Conservation (phyloP, 116 monocot species). For the Zostera marina region DNA sequence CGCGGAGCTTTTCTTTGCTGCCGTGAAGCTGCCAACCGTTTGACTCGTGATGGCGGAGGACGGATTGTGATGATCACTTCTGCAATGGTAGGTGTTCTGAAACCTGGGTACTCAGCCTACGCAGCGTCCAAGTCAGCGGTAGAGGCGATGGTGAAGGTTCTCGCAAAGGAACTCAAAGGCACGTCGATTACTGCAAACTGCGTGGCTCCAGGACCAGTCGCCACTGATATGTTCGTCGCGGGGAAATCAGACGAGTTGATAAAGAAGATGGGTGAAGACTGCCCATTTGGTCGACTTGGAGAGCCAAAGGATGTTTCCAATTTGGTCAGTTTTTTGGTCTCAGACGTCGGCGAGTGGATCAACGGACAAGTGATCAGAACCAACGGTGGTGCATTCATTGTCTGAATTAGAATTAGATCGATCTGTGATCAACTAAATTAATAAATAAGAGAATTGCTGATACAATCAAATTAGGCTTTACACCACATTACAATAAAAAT, state of each 20-base stretch:
- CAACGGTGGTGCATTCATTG: conserved; percentile 22
- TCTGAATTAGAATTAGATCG: too few relatives aligned
- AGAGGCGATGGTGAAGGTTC: conserved; percentile 32
- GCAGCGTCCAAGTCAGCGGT: conserved; percentile 23
- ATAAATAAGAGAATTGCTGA: too few relatives aligned
- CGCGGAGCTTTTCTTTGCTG: conserved; percentile 30
- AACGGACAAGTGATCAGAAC: conserved; percentile 47
- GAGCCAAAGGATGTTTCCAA: conserved; percentile 36
- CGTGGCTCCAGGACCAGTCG: conserved; percentile 59
- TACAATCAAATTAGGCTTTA: too few relatives aligned
- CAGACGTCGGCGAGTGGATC: conserved; percentile 42
- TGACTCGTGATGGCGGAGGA: conserved; percentile 22
- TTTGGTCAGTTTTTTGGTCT: conserved; percentile 38
- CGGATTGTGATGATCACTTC: conserved; percentile 22
- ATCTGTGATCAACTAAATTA: too few relatives aligned
- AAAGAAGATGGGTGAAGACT: conserved; percentile 4
- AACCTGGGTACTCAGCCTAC: conserved; percentile 13
- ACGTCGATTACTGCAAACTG: conserved; percentile 47
- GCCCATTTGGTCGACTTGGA: conserved; percentile 45
- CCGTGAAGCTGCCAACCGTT: conserved; percentile 21
- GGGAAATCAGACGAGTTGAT: conserved; percentile 44
- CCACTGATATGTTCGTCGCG: conserved; percentile 39
- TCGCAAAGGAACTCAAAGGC: conserved; percentile 60
- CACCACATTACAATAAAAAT: too few relatives aligned
- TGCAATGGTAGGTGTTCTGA: conserved; percentile 9